phyloP scores from a whole-genome alignment of 176 grass and related monocot species.

The Eleusine indica region DNA sequence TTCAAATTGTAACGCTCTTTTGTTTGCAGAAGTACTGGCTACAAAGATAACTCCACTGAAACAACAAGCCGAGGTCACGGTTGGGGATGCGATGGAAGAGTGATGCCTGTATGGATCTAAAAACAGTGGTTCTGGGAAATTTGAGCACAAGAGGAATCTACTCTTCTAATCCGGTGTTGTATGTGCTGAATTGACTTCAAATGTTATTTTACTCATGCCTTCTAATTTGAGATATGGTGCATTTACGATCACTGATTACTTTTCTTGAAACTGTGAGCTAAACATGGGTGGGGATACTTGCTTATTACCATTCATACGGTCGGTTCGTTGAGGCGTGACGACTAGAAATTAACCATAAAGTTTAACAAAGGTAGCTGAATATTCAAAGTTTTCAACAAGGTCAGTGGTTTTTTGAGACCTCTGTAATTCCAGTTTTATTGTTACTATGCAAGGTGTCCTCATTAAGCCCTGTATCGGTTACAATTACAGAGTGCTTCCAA shows the following conservation, averaged over 20 bases:
- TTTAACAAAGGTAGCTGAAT: neutral
- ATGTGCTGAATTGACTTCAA: neutral
- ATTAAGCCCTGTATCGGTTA: conserved; percentile 19
- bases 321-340: neutral
- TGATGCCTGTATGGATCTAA: too few relatives aligned
- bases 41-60: too few relatives aligned
- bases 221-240: neutral
- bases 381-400: neutral
- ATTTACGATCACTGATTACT: neutral
- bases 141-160: neutral
- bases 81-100: too few relatives aligned
- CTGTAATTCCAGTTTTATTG: conserved; percentile 35
- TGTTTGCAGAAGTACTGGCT: too few relatives aligned
- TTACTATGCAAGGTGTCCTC: neutral
- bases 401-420: neutral
- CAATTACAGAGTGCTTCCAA: neutral
- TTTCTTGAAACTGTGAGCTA: neutral
- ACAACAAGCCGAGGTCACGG: too few relatives aligned
- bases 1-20: too few relatives aligned
- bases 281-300: neutral
- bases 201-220: neutral
- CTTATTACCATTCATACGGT: neutral
- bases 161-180: neutral
- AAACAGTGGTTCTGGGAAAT: neutral
- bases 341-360: neutral